Conservation (phyloP, 352 stramenopile genomes). For the Globisporangium abappressorium region DNA sequence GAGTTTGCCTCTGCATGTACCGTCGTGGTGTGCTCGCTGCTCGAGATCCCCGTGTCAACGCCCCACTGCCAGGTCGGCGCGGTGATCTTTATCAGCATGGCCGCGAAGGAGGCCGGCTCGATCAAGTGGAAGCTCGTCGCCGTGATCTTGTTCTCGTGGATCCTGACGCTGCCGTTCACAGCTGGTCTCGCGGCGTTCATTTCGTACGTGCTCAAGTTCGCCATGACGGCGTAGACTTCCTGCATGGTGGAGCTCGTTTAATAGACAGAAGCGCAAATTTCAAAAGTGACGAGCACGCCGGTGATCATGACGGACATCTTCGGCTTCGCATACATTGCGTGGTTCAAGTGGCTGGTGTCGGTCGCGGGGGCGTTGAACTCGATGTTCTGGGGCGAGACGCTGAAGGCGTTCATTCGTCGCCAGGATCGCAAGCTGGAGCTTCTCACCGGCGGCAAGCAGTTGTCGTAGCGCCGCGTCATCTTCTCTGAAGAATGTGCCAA, state of each 20-base stretch:
- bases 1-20: constrained; percentile 67
- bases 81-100: neutral
- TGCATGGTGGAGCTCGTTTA: too few species aligned
- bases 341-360: constrained; percentile 34
- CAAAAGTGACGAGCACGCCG: constrained; percentile 28
- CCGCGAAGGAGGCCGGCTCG: neutral
- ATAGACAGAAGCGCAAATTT: too few species aligned
- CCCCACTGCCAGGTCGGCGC: neutral
- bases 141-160: neutral
- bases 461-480: too few species aligned
- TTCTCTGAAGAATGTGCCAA: too few species aligned
- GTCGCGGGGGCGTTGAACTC: constrained; percentile 15
- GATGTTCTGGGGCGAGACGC: constrained; percentile 3
- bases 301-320: constrained; percentile 41
- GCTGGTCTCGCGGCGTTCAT: neutral
- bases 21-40: constrained; percentile 17
- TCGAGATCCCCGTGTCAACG: neutral
- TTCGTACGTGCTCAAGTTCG: neutral
- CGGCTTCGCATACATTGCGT: constrained; percentile 41
- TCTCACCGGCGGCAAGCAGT: too few species aligned
- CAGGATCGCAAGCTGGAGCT: too few species aligned
- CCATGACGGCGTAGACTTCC: constrained; percentile 11
- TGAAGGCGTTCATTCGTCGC: neutral
- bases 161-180: constrained; percentile 18
- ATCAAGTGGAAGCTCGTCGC: neutral